These are phyloP conservation scores for Hanseniaspora taiwanica DNA, from an alignment of 805 yeast genomes.

Conservation along the genomic window DNA sequence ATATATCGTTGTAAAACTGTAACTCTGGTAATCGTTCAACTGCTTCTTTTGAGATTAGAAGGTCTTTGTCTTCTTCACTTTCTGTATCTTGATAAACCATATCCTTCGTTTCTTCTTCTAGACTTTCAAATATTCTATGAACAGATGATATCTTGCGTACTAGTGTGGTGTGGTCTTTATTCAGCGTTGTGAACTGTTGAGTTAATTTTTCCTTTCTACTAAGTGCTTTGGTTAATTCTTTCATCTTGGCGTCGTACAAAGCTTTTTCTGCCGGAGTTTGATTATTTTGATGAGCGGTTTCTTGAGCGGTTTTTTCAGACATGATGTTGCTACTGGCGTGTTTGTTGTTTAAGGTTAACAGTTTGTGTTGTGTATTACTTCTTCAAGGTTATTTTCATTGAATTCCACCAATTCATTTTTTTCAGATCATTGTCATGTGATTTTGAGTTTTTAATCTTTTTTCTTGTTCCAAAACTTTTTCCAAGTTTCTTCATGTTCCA, in stretches of 20 bases:
- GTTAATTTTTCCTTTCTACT: conserved; percentile 18
- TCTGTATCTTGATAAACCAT: conserved; percentile 7
- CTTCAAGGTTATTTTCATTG: too few species aligned
- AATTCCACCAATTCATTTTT: too few species aligned
- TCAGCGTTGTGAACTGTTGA: conserved; percentile 19
- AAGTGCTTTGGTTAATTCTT: not conserved
- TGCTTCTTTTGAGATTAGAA: conserved; percentile 9
- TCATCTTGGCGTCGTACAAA: conserved; percentile 2
- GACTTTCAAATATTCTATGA: conserved; percentile 10
- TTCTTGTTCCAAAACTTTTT: too few species aligned
- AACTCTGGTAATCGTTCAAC: conserved; percentile 14
- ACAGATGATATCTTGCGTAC: conserved; percentile 20
- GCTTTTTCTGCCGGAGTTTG: not conserved
- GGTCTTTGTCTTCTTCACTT: conserved; percentile 5
- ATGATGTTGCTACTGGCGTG: too few species aligned
- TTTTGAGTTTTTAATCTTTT: too few species aligned
- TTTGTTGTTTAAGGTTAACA: too few species aligned
- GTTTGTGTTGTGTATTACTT: too few species aligned
- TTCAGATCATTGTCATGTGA: too few species aligned
- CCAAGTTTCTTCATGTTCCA: too few species aligned
- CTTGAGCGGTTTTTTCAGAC: too few species aligned
- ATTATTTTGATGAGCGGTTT: too few species aligned
- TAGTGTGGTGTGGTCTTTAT: conserved; percentile 20
- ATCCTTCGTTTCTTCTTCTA: conserved; percentile 1
- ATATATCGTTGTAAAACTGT: conserved; percentile 18